A percentile compares a stretch with the other conserved stretches of the same genome.
Evolutionary conservation across 2,329 filamentous ascomycete species (phyloP).

Genomic region (Cryphonectria carpinicola): DNA sequence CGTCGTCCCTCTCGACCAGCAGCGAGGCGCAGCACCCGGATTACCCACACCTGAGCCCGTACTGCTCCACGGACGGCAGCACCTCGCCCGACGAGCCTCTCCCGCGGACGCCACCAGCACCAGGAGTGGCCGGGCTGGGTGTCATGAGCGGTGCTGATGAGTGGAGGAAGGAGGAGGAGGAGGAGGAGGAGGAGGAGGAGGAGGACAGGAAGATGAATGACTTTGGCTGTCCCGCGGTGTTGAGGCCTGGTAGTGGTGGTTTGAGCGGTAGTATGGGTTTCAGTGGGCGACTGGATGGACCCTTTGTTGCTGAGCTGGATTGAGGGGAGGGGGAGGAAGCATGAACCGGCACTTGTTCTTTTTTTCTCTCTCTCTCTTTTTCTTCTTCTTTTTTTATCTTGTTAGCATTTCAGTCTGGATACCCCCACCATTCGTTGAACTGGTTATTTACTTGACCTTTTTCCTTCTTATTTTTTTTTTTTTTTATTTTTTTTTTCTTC

Average conservation of each 20-base stretch:
- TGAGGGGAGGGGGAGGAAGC: neutral
- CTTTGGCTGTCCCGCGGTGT: slow-evolving; percentile 11
- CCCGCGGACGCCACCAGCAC: slow-evolving; percentile 26
- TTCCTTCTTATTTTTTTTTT: no score
- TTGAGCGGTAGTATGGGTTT: neutral
- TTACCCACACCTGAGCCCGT: slow-evolving; percentile 38
- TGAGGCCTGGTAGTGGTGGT: slow-evolving; percentile 23
- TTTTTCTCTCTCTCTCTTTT: neutral
- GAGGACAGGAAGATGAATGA: neutral
- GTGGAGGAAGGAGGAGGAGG: neutral
- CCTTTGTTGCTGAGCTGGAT: slow-evolving; percentile 25
- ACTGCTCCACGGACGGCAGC: slow-evolving; percentile 23
- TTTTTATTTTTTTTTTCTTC: neutral
- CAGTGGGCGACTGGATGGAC: slow-evolving; percentile 16
- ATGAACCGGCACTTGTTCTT: neutral
- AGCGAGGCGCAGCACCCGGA: slow-evolving; percentile 29
- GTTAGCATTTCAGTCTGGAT: neutral
- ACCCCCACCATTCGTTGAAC: slow-evolving; percentile 1
- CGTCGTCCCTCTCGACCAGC: slow-evolving; percentile 1
- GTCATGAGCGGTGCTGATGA: neutral
- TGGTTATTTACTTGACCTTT: neutral
- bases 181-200: neutral
- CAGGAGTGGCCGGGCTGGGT: slow-evolving; percentile 27
- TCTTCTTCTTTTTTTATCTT: neutral
- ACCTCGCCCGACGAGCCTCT: slow-evolving; percentile 16